Percentiles rank a stretch among this genome's conserved stretches.
Evolutionary conservation across 345 rosid species (phyloP).

Genomic region (Aquilaria sinensis): DNA sequence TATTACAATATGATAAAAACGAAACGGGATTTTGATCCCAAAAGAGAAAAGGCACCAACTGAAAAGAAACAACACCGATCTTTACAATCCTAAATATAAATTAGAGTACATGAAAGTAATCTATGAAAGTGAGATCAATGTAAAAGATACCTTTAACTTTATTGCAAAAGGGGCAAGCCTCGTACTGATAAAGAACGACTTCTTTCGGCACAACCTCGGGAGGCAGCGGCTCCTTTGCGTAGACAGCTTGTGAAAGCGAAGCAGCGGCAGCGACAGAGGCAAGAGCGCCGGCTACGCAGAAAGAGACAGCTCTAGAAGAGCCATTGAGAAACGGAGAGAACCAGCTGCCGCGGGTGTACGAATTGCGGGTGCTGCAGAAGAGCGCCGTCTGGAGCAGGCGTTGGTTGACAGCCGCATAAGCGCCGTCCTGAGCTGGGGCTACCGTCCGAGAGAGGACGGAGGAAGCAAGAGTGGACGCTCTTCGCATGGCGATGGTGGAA

Average conservation of each 20-base stretch:
- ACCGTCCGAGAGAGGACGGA: slow-evolving; percentile 30
- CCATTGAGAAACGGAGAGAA: slow-evolving; percentile 20
- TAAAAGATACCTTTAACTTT: slow-evolving; percentile 48
- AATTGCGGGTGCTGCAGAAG: slow-evolving; percentile 21
- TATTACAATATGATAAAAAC: too few relatives aligned
- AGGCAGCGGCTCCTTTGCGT: slow-evolving; percentile 36
- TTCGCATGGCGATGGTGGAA: slow-evolving; percentile 27
- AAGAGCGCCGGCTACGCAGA: slow-evolving; percentile 32
- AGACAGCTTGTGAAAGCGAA: slow-evolving; percentile 23
- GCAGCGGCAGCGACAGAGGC: slow-evolving; percentile 19
- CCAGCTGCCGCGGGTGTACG: slow-evolving; percentile 19
- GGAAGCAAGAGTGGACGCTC: slow-evolving; percentile 26
- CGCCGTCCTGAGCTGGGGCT: slow-evolving; percentile 12
- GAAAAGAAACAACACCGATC: too few relatives aligned
- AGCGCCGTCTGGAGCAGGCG: slow-evolving; percentile 28
- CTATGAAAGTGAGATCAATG: neutral
- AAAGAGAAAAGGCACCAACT: too few relatives aligned
- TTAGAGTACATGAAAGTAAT: too few relatives aligned
- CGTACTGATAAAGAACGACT: slow-evolving; percentile 68
- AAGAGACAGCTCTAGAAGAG: slow-evolving; percentile 15
- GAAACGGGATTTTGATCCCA: too few relatives aligned
- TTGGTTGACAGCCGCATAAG: slow-evolving; percentile 15
- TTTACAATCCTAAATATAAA: too few relatives aligned
- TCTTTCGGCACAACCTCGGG: slow-evolving; percentile 33
- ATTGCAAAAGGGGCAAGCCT: slow-evolving; percentile 79